Evolutionary conservation across 306 rosid genomes (phyloP).

Genomic region (Casuarina glauca): DNA sequence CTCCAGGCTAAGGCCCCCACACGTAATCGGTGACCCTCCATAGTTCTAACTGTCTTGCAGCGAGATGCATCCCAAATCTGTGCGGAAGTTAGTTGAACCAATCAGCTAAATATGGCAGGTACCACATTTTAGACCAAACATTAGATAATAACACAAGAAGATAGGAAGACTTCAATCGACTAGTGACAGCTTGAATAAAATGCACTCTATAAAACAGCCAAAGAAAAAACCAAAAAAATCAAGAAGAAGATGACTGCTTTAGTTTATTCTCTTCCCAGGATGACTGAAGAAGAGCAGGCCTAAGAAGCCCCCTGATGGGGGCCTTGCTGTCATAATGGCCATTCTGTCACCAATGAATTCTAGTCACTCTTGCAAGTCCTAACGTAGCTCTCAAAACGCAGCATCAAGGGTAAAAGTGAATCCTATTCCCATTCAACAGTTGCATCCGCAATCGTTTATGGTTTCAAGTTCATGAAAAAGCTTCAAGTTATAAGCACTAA

Average conservation of each 20-base stretch:
- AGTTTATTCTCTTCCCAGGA: background rate
- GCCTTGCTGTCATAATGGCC: background rate
- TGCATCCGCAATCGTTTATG: background rate
- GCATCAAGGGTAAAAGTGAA: background rate
- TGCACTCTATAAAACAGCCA: background rate
- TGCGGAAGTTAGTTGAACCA: constrained; percentile 23
- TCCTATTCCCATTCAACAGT: background rate
- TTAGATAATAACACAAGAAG: background rate
- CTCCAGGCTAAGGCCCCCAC: constrained; percentile 94
- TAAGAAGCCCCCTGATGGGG: background rate
- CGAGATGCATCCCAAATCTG: constrained; percentile 97
- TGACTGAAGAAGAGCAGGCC: background rate
- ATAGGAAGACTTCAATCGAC: constrained; percentile 5
- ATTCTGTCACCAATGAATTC: background rate
- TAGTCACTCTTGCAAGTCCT: background rate
- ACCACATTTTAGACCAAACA: constrained; percentile 16
- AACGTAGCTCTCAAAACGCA: background rate
- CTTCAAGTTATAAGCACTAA: background rate
- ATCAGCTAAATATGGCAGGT: constrained; percentile 23
- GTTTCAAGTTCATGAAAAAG: background rate
- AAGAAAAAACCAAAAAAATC: background rate
- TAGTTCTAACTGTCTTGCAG: constrained; percentile 78
- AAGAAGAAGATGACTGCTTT: constrained; percentile 17
- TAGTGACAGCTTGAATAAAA: constrained; percentile 21
- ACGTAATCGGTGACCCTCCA: constrained; percentile 85